phyloP scores from a whole-genome alignment of 257 asterid species.

The Plantago ovata region DNA sequence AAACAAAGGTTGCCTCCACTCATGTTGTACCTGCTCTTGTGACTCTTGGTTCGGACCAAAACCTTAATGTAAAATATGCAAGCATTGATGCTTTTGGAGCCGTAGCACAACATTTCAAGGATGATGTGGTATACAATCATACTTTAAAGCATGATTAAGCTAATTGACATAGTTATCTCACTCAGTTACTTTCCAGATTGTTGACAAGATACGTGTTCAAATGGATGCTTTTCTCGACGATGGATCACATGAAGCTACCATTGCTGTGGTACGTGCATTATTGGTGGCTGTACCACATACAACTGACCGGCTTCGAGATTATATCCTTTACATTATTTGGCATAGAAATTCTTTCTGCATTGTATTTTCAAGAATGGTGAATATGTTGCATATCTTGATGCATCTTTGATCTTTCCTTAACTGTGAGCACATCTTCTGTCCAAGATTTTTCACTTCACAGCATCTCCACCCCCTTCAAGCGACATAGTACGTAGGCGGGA shows the following conservation, averaged over 20 bases:
- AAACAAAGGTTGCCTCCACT: conserved; percentile 79
- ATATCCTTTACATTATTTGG: conserved; percentile 60
- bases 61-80: conserved; percentile 81
- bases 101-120: conserved; percentile 94
- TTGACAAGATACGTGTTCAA: conserved; percentile 94
- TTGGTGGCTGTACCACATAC: conserved; percentile 89
- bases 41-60: conserved; percentile 98
- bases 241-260: conserved; percentile 95
- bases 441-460: conserved; percentile 82
- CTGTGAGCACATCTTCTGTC: conserved; percentile 70
- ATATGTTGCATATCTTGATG: conserved; percentile 5
- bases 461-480: conserved; percentile 61
- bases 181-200: conserved; percentile 49
- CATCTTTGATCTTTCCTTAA: conserved; percentile 51
- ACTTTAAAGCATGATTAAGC: conserved; percentile 16
- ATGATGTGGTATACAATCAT: conserved; percentile 50
- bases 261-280: conserved; percentile 90
- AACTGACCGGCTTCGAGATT: conserved; percentile 79
- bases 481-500: conserved; percentile 69
- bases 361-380: conserved; percentile 9
- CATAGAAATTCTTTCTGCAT: conserved; percentile 10
- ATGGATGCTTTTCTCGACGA: conserved; percentile 99
- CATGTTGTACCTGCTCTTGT: conserved; percentile 95
- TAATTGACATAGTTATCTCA: conserved; percentile 24
- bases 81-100: conserved; percentile 96